These are phyloP conservation scores for Ogataea methylovora DNA, from an alignment of 805 yeast genomes.

Conservation along the genomic window DNA sequence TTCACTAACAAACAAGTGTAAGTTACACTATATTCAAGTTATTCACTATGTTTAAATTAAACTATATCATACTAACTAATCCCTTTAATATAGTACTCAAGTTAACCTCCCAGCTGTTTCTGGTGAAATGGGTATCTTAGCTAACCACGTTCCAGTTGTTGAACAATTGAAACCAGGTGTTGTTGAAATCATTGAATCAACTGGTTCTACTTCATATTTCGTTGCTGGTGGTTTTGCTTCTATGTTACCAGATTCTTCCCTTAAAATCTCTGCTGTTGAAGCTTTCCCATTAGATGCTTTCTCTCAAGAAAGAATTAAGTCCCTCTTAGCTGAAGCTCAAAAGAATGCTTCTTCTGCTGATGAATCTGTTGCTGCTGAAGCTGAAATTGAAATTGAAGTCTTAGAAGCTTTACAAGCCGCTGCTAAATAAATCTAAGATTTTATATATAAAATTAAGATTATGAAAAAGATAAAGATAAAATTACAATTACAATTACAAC, in stretches of 20 bases:
- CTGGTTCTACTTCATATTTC: conserved; percentile 67
- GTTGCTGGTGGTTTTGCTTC: conserved; percentile 96
- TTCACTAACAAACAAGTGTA: conserved; percentile 26
- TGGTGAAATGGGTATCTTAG: conserved; percentile 95
- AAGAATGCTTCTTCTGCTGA: conserved; percentile 81
- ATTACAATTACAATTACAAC: background rate
- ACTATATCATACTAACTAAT: conserved; percentile 15
- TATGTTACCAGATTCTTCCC: conserved; percentile 87
- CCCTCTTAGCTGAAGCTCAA: conserved; percentile 86
- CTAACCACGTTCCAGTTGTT: conserved; percentile 95
- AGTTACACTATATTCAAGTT: too few relatives aligned
- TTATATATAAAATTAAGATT: background rate
- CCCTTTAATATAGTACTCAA: too few relatives aligned
- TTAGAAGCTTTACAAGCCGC: conserved; percentile 86
- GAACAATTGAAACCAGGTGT: conserved; percentile 96
- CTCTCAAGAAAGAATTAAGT: conserved; percentile 70
- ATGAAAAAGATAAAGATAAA: background rate
- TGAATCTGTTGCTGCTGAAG: conserved; percentile 87
- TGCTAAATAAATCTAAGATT: conserved; percentile 40
- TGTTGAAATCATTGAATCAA: conserved; percentile 79
- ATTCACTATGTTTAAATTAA: conserved; percentile 1
- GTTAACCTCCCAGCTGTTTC: conserved; percentile 94
- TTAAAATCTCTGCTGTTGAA: conserved; percentile 89
- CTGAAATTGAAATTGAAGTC: conserved; percentile 91
- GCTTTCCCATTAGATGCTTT: conserved; percentile 89